Conservation (phyloP, 306 rosid species). For the Vigna hirtella region DNA sequence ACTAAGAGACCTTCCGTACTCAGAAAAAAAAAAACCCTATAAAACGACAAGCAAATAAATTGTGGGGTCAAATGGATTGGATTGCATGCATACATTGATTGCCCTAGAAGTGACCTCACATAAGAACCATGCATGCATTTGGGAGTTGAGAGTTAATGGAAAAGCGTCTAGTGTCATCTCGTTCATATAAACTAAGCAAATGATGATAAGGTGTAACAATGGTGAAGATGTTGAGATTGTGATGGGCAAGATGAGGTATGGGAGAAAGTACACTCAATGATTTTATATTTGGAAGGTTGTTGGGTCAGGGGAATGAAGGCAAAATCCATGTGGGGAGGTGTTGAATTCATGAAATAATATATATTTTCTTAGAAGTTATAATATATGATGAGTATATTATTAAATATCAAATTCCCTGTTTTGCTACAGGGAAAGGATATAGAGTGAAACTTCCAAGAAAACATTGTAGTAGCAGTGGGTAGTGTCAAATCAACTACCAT, state of each 20-base stretch:
- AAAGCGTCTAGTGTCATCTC: slow-evolving; percentile 15
- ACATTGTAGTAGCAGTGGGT: not conserved
- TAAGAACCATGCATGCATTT: slow-evolving; percentile 52
- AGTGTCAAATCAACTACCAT: slow-evolving; percentile 49
- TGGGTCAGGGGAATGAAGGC: slow-evolving; percentile 62
- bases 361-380: no score
- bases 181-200: slow-evolving; percentile 29
- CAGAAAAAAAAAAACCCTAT: slow-evolving; percentile 17
- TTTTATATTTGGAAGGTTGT: slow-evolving; percentile 52
- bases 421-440: slow-evolving; percentile 32
- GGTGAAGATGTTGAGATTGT: slow-evolving; percentile 18
- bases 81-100: not conserved
- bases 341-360: slow-evolving; percentile 8
- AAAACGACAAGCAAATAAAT: slow-evolving; percentile 46
- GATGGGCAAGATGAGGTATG: slow-evolving; percentile 42
- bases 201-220: slow-evolving; percentile 21
- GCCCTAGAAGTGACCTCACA: slow-evolving; percentile 36
- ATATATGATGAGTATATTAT: no score
- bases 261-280: slow-evolving; percentile 56
- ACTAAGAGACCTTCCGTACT: slow-evolving; percentile 65
- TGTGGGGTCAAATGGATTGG: slow-evolving; percentile 46
- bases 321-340: slow-evolving; percentile 67
- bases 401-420: slow-evolving; percentile 49
- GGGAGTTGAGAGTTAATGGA: slow-evolving; percentile 33
- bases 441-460: slow-evolving; percentile 57